These are phyloP conservation scores for Staphylotrichum longicolle DNA, from an alignment of 495 filamentous ascomycete genomes.

Conservation along the genomic window DNA sequence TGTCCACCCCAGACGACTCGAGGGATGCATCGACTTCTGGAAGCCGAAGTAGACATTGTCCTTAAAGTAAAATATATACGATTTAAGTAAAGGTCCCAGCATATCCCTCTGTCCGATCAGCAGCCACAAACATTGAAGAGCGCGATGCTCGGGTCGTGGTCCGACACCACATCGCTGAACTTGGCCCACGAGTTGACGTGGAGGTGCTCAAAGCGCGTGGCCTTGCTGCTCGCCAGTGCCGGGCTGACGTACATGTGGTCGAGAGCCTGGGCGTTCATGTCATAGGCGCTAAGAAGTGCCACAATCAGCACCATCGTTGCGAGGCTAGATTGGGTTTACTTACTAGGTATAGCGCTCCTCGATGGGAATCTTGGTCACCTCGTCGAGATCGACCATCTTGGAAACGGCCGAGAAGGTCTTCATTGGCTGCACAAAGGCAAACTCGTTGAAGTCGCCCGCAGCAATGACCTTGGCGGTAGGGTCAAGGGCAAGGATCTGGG, in stretches of 20 bases:
- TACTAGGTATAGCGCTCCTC: slow-evolving; percentile 60
- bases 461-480: slow-evolving; percentile 46
- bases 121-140: slow-evolving; percentile 51
- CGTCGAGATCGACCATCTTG: slow-evolving; percentile 54
- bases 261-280: slow-evolving; percentile 49
- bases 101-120: background rate
- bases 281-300: slow-evolving; percentile 29
- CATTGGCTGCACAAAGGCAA: slow-evolving; percentile 53
- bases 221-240: slow-evolving; percentile 26
- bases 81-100: too few species aligned
- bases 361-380: slow-evolving; percentile 39
- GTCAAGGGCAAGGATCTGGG: slow-evolving; percentile 45
- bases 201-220: slow-evolving; percentile 54
- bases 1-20: too few species aligned
- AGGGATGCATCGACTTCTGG: background rate
- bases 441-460: slow-evolving; percentile 65
- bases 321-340: background rate
- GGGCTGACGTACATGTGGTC: slow-evolving; percentile 61
- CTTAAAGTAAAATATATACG: too few species aligned
- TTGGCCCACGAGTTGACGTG: slow-evolving; percentile 61
- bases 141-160: slow-evolving; percentile 62
- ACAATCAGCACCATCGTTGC: background rate
- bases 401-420: slow-evolving; percentile 42
- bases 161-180: slow-evolving; percentile 45
- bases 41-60: too few species aligned